Percentiles rank a stretch among this genome's conserved stretches.
phyloP scores from a whole-genome alignment of 495 filamentous ascomycete species.

The Daldinia decipiens region DNA sequence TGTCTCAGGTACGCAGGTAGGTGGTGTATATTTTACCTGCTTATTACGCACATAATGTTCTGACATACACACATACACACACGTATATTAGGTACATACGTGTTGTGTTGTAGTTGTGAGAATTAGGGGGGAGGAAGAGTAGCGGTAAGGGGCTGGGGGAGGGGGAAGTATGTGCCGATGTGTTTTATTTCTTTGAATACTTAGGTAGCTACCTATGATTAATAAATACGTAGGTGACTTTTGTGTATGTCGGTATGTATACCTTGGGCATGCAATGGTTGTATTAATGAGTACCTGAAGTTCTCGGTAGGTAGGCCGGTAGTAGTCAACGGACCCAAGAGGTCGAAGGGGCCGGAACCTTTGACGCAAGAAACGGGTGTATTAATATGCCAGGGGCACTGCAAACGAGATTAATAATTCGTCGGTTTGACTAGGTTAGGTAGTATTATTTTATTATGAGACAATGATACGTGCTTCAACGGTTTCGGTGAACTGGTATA shows the following conservation, averaged over 20 bases:
- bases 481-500: constrained; percentile 1
- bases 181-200: neutral
- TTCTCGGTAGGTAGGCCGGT: too few relatives aligned
- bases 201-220: too few relatives aligned
- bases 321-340: neutral
- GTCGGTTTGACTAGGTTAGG: neutral
- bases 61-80: neutral
- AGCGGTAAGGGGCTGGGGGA: neutral
- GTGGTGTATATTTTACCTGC: neutral
- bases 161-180: neutral
- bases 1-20: neutral
- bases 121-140: neutral
- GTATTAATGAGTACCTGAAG: too few relatives aligned
- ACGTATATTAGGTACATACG: too few relatives aligned
- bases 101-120: neutral
- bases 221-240: too few relatives aligned
- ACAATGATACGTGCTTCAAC: neutral
- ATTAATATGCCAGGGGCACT: neutral
- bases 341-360: neutral
- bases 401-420: neutral
- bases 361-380: neutral
- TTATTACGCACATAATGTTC: constrained; percentile 1
- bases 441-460: neutral
- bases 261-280: too few relatives aligned
- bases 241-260: too few relatives aligned